Evolutionary conservation across 2,329 filamentous ascomycete genomes (phyloP).

Genomic region (Botrytis fragariae): DNA sequence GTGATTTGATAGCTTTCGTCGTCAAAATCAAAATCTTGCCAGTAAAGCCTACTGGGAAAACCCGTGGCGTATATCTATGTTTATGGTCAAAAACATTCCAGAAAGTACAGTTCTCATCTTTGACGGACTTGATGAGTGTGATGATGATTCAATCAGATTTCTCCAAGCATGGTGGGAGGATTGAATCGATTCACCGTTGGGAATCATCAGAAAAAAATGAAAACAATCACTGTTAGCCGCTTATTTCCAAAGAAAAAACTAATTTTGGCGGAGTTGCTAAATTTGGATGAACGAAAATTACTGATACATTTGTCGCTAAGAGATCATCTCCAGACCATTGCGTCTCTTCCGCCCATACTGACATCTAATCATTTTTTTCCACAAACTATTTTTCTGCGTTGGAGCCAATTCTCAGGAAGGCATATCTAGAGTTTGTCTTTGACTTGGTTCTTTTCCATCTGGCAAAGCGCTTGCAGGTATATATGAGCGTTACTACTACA

Average conservation of each 20-base stretch:
- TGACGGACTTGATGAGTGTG: not conserved
- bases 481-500: too few species aligned
- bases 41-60: not conserved
- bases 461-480: rapidly evolving
- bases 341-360: not conserved
- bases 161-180: too few species aligned
- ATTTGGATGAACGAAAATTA: too few species aligned
- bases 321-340: not conserved
- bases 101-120: not conserved
- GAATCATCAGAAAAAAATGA: too few species aligned
- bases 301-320: not conserved
- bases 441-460: not conserved
- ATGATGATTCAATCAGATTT: too few species aligned
- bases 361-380: not conserved
- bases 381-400: not conserved
- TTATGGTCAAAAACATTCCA: not conserved
- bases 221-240: not conserved
- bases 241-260: rapidly evolving
- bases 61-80: not conserved
- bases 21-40: too few species aligned
- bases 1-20: not conserved
- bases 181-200: rapidly evolving
- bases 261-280: not conserved
- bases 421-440: not conserved
- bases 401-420: not conserved